phyloP scores from a whole-genome alignment of 2,329 filamentous ascomycete species.

The Pestalotiopsis sp. region DNA sequence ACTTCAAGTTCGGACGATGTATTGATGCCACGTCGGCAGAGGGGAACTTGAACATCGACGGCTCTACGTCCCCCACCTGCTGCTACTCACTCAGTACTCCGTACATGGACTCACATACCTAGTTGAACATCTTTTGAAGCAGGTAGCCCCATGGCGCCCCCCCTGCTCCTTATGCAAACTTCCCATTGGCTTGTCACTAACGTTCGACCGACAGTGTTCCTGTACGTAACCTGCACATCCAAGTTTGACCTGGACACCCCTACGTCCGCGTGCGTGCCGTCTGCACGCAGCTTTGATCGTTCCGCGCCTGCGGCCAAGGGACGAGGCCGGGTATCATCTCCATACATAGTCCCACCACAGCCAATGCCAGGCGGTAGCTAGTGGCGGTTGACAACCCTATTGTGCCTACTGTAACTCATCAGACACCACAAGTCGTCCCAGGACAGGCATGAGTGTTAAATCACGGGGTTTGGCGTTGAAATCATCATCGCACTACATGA shows the following conservation, averaged over 20 bases:
- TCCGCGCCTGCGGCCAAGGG: slow-evolving; percentile 30
- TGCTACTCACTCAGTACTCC: slow-evolving; percentile 2
- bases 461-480: slow-evolving; percentile 30
- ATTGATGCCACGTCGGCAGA: slow-evolving; percentile 35
- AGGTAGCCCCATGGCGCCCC: slow-evolving; percentile 1
- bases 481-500: background rate
- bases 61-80: slow-evolving; percentile 30
- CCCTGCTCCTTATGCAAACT: background rate
- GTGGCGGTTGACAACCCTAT: slow-evolving; percentile 31
- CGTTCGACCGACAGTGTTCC: background rate
- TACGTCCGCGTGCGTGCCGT: slow-evolving; percentile 20
- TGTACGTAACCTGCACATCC: slow-evolving; percentile 11
- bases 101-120: slow-evolving; percentile 18
- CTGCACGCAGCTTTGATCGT: slow-evolving; percentile 29
- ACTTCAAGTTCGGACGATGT: slow-evolving; percentile 21
- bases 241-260: slow-evolving; percentile 14
- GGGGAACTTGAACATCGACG: slow-evolving; percentile 27
- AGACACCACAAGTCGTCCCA: slow-evolving; percentile 24
- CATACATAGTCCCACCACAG: background rate
- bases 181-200: slow-evolving; percentile 9
- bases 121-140: background rate
- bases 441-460: slow-evolving; percentile 31
- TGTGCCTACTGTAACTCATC: slow-evolving; percentile 17
- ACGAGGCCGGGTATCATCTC: background rate
- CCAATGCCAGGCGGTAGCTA: slow-evolving; percentile 20